A percentile compares a stretch with the other conserved stretches of the same genome.
These are phyloP conservation scores for Jacaranda copaia DNA, from an alignment of 257 asterid species.

Conservation along the genomic window DNA sequence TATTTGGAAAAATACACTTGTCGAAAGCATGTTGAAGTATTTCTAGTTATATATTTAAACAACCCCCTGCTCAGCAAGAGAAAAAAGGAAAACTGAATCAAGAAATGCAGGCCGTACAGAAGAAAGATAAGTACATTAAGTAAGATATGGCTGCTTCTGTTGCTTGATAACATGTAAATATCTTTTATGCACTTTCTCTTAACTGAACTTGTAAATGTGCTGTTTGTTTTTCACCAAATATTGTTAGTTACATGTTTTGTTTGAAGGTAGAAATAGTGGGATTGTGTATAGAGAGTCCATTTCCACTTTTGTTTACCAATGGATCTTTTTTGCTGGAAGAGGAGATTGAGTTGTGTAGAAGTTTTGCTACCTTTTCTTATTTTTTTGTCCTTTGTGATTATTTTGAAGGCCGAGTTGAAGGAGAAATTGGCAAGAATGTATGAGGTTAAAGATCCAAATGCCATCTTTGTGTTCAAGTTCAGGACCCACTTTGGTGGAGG, in stretches of 20 bases:
- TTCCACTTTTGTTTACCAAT: not conserved
- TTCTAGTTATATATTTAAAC: no score
- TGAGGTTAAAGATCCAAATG: constrained; percentile 80
- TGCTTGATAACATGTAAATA: not conserved
- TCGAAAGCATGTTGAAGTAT: no score
- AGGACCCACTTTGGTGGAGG: constrained; percentile 99
- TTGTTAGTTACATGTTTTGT: not conserved
- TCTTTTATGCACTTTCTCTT: not conserved
- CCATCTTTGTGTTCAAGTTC: constrained; percentile 91
- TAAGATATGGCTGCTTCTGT: not conserved
- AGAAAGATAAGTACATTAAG: not conserved
- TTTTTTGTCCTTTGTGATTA: not conserved
- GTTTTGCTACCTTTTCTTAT: not conserved
- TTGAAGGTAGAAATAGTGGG: not conserved
- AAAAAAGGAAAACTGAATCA: not conserved
- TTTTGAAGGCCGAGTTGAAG: constrained; percentile 76
- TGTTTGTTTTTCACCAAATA: not conserved
- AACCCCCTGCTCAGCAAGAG: no score
- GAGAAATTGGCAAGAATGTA: constrained; percentile 79
- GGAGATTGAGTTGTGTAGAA: not conserved
- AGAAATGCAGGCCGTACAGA: not conserved
- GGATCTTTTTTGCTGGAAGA: not conserved
- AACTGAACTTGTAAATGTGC: not conserved
- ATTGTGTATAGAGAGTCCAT: not conserved
- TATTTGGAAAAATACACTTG: no score